Base-by-base conservation (phyloP, 345 rosid genomes). In the Citrus hindsii region DNA sequence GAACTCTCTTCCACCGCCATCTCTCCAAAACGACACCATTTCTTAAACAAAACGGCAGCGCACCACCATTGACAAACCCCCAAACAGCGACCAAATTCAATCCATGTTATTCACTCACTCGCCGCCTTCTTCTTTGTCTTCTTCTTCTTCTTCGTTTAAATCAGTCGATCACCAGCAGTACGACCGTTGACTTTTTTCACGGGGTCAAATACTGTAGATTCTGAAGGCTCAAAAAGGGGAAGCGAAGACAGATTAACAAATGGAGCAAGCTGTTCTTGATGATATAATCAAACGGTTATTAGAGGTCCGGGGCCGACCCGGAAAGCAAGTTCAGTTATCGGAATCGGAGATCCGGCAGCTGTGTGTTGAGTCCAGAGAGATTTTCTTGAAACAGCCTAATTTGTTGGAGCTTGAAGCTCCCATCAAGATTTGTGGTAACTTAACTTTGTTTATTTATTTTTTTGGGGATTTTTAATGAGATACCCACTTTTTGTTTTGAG, bases 371-470 rank as follows among this genome's bases (percentile, higher is more conserved):
- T 89, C 96, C 59, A 75, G 78, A 78, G 96, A 90, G 65, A 85
- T 87, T 76, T 90, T 92, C 86, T 77, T 89, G 80, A 88, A 79
- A 56, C 96, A 92, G 77, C 94, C 96, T 60, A 92, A 92, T 73
- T 80, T 92, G 77, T 76, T 92, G 75, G 96, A 90, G 83, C 91
- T 92, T 62, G 96, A 92, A 82, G 96, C 96, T 8, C 89, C 96
- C 76, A 87, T 92, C 85, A 92, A 92, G 89, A 92, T 92, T 82
- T 92, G 96, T 61, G 96, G 94, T 90, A 89, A 37, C 67, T 12
- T 65, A 48, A 8, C 75, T 58, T 38, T 24, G 37, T 48, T 48
- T 37, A 25, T 32, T 42, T 3, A 3, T 12, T 6, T 53, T 53
- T 53, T 53, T 16, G 58, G 58, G 8, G 19, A 10, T 60, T 42